Evolutionary conservation across 768 basidiomycete species (phyloP).

Genomic region (Mycena crocata): DNA sequence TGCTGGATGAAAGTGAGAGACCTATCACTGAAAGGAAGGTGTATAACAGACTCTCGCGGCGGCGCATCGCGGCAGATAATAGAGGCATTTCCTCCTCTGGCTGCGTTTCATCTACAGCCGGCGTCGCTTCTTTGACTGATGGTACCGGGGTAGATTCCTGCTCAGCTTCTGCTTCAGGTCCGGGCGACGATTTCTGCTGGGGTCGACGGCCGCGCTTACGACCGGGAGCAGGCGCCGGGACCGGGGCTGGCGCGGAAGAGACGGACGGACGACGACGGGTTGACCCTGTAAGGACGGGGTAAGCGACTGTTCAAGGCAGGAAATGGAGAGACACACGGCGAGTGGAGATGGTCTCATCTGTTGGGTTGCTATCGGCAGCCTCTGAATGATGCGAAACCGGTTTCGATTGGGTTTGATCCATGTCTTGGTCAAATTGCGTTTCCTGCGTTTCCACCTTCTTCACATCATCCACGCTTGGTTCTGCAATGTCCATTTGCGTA

Average conservation of each 20-base stretch:
- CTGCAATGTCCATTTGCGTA: background rate
- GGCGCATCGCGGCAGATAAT: slow-evolving; percentile 24
- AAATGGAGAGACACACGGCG: slow-evolving; percentile 18
- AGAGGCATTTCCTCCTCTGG: slow-evolving; percentile 29
- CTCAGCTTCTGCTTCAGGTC: slow-evolving; percentile 44
- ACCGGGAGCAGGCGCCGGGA: slow-evolving; percentile 42
- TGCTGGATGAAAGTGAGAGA: slow-evolving; percentile 34
- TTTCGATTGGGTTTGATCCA: slow-evolving; percentile 18
- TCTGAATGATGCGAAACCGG: slow-evolving; percentile 23
- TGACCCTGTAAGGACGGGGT: slow-evolving; percentile 45
- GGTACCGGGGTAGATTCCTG: slow-evolving; percentile 43
- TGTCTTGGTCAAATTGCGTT: background rate
- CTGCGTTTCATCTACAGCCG: slow-evolving; percentile 22
- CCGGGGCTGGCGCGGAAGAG: slow-evolving; percentile 33
- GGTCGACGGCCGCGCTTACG: slow-evolving; percentile 41
- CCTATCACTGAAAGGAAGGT: background rate
- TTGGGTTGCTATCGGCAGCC: slow-evolving; percentile 2
- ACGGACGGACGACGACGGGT: slow-evolving; percentile 54
- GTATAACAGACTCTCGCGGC: slow-evolving; percentile 25
- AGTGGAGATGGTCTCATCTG: slow-evolving; percentile 24
- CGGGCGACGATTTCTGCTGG: slow-evolving; percentile 36
- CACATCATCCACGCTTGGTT: slow-evolving; percentile 8
- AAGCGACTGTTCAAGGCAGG: background rate
- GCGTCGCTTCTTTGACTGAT: slow-evolving; percentile 17
- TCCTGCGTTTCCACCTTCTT: slow-evolving; percentile 5